A percentile compares a stretch with the other conserved stretches of the same genome.
Evolutionary conservation across 208 protist species (phyloP).

Genomic region (Acanthamoeba sp.): DNA sequence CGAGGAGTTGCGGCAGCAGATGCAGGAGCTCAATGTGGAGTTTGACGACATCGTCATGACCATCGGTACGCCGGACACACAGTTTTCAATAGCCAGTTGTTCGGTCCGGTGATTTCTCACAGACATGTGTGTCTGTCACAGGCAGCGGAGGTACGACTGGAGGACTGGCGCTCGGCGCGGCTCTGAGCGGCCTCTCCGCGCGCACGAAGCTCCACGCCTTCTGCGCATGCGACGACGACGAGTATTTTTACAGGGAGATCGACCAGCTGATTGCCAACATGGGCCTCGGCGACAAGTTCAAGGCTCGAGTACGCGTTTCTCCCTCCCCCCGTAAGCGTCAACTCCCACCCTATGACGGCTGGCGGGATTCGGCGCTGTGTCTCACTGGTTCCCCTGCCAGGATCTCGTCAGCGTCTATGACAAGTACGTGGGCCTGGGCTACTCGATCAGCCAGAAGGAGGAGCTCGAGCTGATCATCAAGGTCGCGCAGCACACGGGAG

Average conservation of each 20-base stretch:
- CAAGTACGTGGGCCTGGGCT: constrained; percentile 74
- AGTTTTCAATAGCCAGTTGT: background rate
- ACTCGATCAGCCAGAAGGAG: constrained; percentile 30
- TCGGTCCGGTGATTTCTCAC: background rate
- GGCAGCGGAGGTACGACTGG: constrained; percentile 77
- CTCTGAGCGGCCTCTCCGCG: background rate
- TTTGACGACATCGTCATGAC: background rate
- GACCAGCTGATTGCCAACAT: constrained; percentile 42
- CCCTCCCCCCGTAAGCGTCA: background rate
- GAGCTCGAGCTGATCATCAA: constrained; percentile 73
- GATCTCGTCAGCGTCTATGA: background rate
- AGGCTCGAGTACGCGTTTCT: background rate
- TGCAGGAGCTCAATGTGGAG: constrained; percentile 31
- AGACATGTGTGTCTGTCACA: background rate
- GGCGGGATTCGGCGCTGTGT: too few relatives aligned
- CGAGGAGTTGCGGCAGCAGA: constrained; percentile 77
- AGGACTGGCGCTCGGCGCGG: constrained; percentile 80
- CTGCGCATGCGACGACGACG: constrained; percentile 57
- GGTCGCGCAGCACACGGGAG: constrained; percentile 37
- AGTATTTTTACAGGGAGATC: constrained; percentile 74
- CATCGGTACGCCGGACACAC: constrained; percentile 43
- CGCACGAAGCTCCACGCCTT: constrained; percentile 44
- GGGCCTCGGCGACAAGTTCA: background rate
- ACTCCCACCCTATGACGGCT: too few relatives aligned
- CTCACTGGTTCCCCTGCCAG: background rate